Evolutionary conservation across 768 basidiomycete species (phyloP).

Genomic region (Dendrothele bispora): DNA sequence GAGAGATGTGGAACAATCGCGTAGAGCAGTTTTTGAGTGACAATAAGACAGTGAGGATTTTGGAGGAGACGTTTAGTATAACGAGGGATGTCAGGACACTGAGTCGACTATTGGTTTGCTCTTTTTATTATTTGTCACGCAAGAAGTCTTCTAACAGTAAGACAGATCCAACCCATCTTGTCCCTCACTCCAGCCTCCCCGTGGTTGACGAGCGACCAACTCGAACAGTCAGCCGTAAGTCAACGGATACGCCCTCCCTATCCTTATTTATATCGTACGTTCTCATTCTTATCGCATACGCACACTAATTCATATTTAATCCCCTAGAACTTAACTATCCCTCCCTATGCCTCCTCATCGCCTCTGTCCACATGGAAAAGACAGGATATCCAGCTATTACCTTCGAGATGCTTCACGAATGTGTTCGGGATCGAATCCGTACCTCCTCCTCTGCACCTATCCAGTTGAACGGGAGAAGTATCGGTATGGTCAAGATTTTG

Average conservation of each 20-base stretch:
- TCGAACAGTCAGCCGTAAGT: conserved; percentile 41
- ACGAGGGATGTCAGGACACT: conserved; percentile 61
- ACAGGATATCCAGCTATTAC: conserved; percentile 81
- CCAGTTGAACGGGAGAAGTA: conserved; percentile 68
- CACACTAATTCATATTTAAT: conserved; percentile 1
- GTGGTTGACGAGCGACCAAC: conserved; percentile 44
- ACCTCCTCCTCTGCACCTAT: conserved; percentile 74
- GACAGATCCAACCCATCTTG: conserved; percentile 43
- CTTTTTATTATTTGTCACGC: conserved; percentile 3
- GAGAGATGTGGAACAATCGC: conserved; percentile 50
- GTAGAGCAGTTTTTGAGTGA: conserved; percentile 62
- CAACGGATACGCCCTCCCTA: conserved; percentile 63
- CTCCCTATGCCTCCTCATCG: conserved; percentile 78
- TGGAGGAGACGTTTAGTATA: conserved; percentile 63
- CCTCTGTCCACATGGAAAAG: conserved; percentile 74
- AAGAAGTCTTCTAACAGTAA: not conserved
- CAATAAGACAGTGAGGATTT: conserved; percentile 36
- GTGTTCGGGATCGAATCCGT: conserved; percentile 74
- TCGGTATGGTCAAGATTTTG: conserved; percentile 71
- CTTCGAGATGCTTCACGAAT: conserved; percentile 87
- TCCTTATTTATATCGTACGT: conserved; percentile 53
- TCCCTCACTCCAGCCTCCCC: conserved; percentile 52
- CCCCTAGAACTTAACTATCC: conserved; percentile 72
- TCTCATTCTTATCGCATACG: not conserved
- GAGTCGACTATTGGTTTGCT: conserved; percentile 58